phyloP scores from a whole-genome alignment of 495 filamentous ascomycete species.

The Xylaria sp. region DNA sequence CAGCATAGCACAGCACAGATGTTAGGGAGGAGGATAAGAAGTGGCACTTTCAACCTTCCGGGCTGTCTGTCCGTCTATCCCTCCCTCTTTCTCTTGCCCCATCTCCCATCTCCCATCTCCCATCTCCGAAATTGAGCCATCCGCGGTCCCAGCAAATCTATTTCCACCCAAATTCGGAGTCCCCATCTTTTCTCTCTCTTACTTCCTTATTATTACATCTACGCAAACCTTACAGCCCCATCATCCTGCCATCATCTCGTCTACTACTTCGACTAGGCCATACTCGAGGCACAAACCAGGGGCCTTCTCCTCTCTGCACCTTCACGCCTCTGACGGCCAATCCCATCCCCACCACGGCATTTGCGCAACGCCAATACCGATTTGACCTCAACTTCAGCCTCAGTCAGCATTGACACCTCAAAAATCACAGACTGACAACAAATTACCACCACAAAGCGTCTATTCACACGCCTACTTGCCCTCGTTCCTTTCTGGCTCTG shows the following conservation, averaged over 20 bases:
- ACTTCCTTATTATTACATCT: constrained; percentile 23
- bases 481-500: neutral
- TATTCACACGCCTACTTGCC: neutral
- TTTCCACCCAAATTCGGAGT: constrained; percentile 3
- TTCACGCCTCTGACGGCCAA: neutral
- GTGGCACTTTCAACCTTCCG: constrained; percentile 16
- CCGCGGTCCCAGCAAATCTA: constrained; percentile 7
- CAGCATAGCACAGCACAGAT: constrained; percentile 1
- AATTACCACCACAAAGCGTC: neutral
- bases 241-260: constrained; percentile 24
- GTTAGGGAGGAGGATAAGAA: constrained; percentile 7
- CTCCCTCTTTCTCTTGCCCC: constrained; percentile 1
- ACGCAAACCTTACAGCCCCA: constrained; percentile 13
- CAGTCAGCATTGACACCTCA: neutral
- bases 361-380: constrained; percentile 23
- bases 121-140: constrained; percentile 24
- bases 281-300: neutral
- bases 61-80: constrained; percentile 3
- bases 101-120: too few relatives aligned
- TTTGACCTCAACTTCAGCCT: constrained; percentile 21
- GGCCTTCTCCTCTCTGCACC: neutral
- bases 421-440: neutral
- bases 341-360: constrained; percentile 21
- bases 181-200: constrained; percentile 28
- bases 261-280: constrained; percentile 4